A percentile compares a stretch with the other conserved stretches of the same genome.
phyloP scores from a whole-genome alignment of 2,329 filamentous ascomycete genomes.

The Sarocladium strictum region DNA sequence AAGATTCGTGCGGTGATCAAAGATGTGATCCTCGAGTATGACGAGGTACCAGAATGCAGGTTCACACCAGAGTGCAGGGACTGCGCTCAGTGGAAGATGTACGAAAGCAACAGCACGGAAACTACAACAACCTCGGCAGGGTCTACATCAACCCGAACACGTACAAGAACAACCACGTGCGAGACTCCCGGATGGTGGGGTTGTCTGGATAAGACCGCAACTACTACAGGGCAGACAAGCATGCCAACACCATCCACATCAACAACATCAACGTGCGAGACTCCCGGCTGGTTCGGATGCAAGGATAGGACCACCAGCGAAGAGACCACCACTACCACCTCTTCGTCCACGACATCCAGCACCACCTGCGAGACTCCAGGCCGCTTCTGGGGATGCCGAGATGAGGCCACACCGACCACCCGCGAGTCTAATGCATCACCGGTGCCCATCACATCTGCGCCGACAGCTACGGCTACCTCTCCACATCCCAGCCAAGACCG shows the following conservation, averaged over 20 bases:
- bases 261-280: slow-evolving; percentile 41
- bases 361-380: slow-evolving; percentile 37
- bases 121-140: slow-evolving; percentile 55
- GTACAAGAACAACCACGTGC: slow-evolving; percentile 81
- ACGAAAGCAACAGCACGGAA: slow-evolving; percentile 83
- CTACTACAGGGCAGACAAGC: slow-evolving; percentile 24
- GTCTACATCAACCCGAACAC: slow-evolving; percentile 50
- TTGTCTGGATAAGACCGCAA: slow-evolving; percentile 56
- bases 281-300: slow-evolving; percentile 54
- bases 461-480: slow-evolving; percentile 27
- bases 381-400: slow-evolving; percentile 51
- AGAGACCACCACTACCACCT: slow-evolving; percentile 18
- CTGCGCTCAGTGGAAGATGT: slow-evolving; percentile 91
- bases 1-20: slow-evolving; percentile 83
- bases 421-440: not conserved
- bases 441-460: slow-evolving; percentile 10
- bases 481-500: not conserved
- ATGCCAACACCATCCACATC: slow-evolving; percentile 35
- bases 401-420: slow-evolving; percentile 42
- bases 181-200: slow-evolving; percentile 92
- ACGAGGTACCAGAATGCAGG: slow-evolving; percentile 70
- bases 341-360: slow-evolving; percentile 13
- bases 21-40: slow-evolving; percentile 80
- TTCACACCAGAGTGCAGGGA: slow-evolving; percentile 78
- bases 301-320: slow-evolving; percentile 30